Evolutionary conservation across 192 early-diverging fungal genomes (phyloP), one percentile per base, ranked within the genome.

Genomic region (Dissophora globulifera): DNA sequence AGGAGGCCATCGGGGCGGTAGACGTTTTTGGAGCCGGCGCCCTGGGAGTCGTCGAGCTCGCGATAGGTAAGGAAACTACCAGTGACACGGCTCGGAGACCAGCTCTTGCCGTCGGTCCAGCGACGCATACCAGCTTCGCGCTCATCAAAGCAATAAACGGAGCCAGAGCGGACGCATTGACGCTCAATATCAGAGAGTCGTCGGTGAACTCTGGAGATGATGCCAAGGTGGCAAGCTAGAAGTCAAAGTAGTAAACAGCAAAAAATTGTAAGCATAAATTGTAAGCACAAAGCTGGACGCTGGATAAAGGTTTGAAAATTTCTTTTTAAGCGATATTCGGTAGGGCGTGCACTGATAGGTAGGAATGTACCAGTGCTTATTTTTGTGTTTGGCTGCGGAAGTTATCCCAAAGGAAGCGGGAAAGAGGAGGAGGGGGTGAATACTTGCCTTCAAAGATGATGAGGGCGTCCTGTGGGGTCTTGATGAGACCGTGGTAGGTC

Each of bases 81-180:
- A 33, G 91, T 88, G 51, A 96, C 93, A 29, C 95, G 86, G 30
- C 89, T 92, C 1, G 95, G 91, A 30, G 91, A 93, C 95, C 95
- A 96, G 47, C 86, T 90, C 68, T 91, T 88, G 17, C 94, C 94
- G 74, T 96, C 95, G 0, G 95, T 95, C 95, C 95, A 96, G 35
- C 95, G 86, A 67, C 93, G 83, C 89, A 96, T 96, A 17, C 94
- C 95, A 47, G 89, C 88, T 75, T 96, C 94, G 55, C 91, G 80
- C 80, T 96, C 95, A 69, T 95, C 93, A 90, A 94, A 96, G 38
- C 92, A 90, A 83, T 94, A 96, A 26, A 95, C 89, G 6, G 94
- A 92, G 1, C 94, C 94, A 2, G 95, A 94, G 43, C 85, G 81
- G 53, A 96, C 93, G 46, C 87, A 82, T 17, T 85, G 84, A 41